Conservation (phyloP, 1,284 basidiomycete species). For the Salmacisia buchloeana region DNA sequence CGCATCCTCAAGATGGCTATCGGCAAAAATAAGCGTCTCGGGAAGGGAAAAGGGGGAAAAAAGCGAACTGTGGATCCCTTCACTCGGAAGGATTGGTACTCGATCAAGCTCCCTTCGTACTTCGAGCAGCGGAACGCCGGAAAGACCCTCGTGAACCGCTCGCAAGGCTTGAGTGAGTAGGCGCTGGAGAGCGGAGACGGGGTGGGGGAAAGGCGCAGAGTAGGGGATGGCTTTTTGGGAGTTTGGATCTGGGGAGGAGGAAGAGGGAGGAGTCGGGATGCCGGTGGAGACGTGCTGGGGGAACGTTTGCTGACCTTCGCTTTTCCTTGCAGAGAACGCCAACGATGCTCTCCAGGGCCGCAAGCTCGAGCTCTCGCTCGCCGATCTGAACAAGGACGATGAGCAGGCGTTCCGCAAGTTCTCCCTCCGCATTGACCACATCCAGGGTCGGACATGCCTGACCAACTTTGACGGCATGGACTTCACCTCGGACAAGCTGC, state of each 20-base stretch:
- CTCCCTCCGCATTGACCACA: conserved; percentile 92
- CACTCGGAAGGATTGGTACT: conserved; percentile 99
- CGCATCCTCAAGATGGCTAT: conserved; percentile 48
- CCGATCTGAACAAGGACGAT: conserved; percentile 98
- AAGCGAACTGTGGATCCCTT: conserved; percentile 99
- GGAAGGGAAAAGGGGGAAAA: conserved; percentile 97
- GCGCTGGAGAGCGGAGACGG: no score
- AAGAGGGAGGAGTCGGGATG: no score
- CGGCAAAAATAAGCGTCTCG: conserved; percentile 91
- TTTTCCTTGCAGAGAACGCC: conserved; percentile 71
- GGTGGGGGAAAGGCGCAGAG: no score
- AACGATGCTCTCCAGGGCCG: conserved; percentile 98
- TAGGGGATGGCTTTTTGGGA: background rate
- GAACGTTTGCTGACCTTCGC: background rate
- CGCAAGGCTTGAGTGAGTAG: conserved; percentile 87
- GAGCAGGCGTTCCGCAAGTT: conserved; percentile 99
- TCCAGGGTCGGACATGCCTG: conserved; percentile 98
- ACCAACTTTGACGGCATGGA: conserved; percentile 99
- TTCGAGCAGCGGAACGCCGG: conserved; percentile 96
- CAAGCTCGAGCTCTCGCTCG: conserved; percentile 91
- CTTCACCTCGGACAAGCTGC: conserved; percentile 99
- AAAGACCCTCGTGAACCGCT: conserved; percentile 98
- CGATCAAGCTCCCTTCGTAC: conserved; percentile 96
- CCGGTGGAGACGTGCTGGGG: no score
- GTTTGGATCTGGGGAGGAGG: background rate